Conservation (phyloP, 371 early-diverging fungal genomes). For the Mortierella sp. region DNA sequence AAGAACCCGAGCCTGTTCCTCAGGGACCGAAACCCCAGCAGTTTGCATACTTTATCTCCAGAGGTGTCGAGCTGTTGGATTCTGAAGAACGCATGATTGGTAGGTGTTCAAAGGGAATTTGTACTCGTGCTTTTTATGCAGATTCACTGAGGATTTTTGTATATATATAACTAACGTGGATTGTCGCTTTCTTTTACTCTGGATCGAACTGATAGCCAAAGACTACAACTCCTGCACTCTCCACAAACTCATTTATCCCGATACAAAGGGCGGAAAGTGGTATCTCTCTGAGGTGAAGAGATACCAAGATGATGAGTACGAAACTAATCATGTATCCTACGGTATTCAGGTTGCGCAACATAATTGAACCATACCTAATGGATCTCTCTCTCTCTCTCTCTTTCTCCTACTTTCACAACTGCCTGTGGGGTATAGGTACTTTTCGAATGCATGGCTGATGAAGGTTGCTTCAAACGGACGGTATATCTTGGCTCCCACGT, state of each 20-base stretch:
- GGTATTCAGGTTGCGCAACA: no score
- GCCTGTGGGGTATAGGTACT: slow-evolving; percentile 64
- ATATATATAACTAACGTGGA: neutral
- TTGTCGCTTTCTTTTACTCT: neutral
- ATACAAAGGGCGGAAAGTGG: slow-evolving; percentile 69
- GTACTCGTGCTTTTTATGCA: neutral
- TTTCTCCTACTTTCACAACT: neutral
- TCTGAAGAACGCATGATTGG: slow-evolving; percentile 81
- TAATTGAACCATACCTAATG: no score
- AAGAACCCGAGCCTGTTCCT: slow-evolving; percentile 1
- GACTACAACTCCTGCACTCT: slow-evolving; percentile 84
- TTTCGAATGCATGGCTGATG: slow-evolving; percentile 93
- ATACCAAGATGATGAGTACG: slow-evolving; percentile 82
- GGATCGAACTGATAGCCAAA: slow-evolving; percentile 66
- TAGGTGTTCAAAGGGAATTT: slow-evolving; percentile 52
- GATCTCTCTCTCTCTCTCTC: no score
- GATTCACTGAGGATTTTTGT: neutral
- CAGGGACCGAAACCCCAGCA: slow-evolving; percentile 43
- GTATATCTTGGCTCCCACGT: slow-evolving; percentile 88
- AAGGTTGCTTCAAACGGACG: slow-evolving; percentile 87
- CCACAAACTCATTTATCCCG: slow-evolving; percentile 85
- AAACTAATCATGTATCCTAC: neutral
- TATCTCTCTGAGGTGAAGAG: slow-evolving; percentile 74
- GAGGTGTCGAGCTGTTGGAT: slow-evolving; percentile 92
- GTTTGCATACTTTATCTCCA: slow-evolving; percentile 82